Evolutionary conservation across 2,329 filamentous ascomycete species (phyloP).

Genomic region (Aaosphaeria arxii): DNA sequence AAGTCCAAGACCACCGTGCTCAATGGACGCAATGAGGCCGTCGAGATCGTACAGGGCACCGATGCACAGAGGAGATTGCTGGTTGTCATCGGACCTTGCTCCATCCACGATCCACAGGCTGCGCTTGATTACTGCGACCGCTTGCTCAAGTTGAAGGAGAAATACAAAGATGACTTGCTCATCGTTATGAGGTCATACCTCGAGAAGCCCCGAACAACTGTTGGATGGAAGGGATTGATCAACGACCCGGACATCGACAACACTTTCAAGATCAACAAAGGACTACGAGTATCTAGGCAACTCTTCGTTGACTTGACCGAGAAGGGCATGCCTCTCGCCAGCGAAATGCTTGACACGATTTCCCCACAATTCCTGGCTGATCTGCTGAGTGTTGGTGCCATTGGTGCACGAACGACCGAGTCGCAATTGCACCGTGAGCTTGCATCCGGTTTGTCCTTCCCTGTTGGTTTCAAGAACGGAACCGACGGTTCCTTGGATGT

Average conservation of each 20-base stretch:
- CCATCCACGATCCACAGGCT: constrained; percentile 89
- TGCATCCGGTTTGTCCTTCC: constrained; percentile 91
- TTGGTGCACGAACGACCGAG: constrained; percentile 95
- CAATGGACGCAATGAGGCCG: constrained; percentile 58
- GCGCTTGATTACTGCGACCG: constrained; percentile 91
- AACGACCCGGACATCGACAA: constrained; percentile 99
- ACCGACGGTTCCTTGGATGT: constrained; percentile 88
- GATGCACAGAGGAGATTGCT: constrained; percentile 59
- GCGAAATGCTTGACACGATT: constrained; percentile 97
- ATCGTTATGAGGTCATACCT: constrained; percentile 98
- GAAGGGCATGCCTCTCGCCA: constrained; percentile 93
- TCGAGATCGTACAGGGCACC: constrained; percentile 59
- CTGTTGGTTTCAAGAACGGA: constrained; percentile 99
- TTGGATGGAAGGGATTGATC: constrained; percentile 98
- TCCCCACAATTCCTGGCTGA: constrained; percentile 96
- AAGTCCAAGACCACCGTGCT: constrained; percentile 56
- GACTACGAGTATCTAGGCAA: constrained; percentile 78
- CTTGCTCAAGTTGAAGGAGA: constrained; percentile 76
- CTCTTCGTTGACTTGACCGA: constrained; percentile 90
- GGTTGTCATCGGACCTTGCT: constrained; percentile 91
- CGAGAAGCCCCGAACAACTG: constrained; percentile 96
- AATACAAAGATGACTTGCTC: constrained; percentile 83
- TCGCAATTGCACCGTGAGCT: constrained; percentile 93
- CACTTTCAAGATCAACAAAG: constrained; percentile 99
- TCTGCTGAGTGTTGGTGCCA: constrained; percentile 83